Percentiles rank a stretch among this genome's conserved stretches.
Conservation (phyloP, 129 eudicot genomes). For the Tagetes erecta region DNA sequence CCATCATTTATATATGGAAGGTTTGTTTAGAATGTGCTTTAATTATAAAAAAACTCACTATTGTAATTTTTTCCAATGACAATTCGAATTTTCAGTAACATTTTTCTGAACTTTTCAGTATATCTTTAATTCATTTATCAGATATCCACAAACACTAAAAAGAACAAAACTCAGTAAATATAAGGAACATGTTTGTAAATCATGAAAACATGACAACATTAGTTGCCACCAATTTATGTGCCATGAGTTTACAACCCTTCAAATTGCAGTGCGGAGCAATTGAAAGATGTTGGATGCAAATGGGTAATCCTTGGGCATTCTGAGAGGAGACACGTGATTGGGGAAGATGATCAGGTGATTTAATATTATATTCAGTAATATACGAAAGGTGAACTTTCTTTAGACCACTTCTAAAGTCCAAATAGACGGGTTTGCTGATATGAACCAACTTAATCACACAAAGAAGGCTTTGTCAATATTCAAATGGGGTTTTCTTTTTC, state of each 20-base stretch:
- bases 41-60: background rate
- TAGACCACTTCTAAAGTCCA: conserved; percentile 7
- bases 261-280: conserved; percentile 74
- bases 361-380: background rate
- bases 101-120: background rate
- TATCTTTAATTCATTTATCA: background rate
- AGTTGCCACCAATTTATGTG: conserved; percentile 7
- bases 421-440: background rate
- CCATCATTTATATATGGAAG: background rate
- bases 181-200: background rate
- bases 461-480: background rate
- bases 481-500: background rate
- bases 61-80: background rate
- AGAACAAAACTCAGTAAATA: background rate
- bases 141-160: background rate
- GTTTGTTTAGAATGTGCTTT: background rate
- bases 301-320: conserved; percentile 99
- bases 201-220: background rate
- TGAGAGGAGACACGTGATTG: conserved; percentile 85
- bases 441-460: background rate
- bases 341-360: conserved; percentile 78
- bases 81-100: background rate
- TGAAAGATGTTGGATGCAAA: conserved; percentile 91
- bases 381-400: conserved; percentile 17
- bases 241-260: conserved; percentile 13